phyloP scores from a whole-genome alignment of 2,329 filamentous ascomycete species.

The Monosporascus cannonballus region DNA sequence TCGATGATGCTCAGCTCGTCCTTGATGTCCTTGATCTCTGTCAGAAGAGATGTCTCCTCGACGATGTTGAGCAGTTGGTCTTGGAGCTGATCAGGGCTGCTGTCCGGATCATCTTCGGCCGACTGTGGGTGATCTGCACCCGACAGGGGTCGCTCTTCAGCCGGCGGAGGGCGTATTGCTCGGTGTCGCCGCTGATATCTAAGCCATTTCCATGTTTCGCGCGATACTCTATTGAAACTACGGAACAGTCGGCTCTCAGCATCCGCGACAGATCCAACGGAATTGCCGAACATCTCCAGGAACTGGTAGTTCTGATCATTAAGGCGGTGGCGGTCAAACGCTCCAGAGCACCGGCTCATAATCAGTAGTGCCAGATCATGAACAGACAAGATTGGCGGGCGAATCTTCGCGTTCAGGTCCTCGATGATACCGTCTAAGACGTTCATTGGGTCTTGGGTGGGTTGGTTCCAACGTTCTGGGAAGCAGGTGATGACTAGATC shows the following conservation, averaged over 20 bases:
- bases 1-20: slow-evolving; percentile 61
- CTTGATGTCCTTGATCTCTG: slow-evolving; percentile 61
- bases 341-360: slow-evolving; percentile 51
- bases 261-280: slow-evolving; percentile 49
- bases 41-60: slow-evolving; percentile 52
- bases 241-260: slow-evolving; percentile 52
- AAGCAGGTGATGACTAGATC: slow-evolving; percentile 58
- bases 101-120: slow-evolving; percentile 1
- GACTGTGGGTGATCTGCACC: slow-evolving; percentile 8
- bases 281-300: slow-evolving; percentile 61
- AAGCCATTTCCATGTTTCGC: slow-evolving; percentile 48
- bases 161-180: too few species aligned
- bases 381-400: slow-evolving; percentile 51
- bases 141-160: too few species aligned
- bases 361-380: slow-evolving; percentile 59
- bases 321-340: slow-evolving; percentile 53
- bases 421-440: slow-evolving; percentile 58
- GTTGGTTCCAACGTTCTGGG: slow-evolving; percentile 53
- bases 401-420: slow-evolving; percentile 58
- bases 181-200: slow-evolving; percentile 25
- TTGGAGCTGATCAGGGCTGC: slow-evolving; percentile 32
- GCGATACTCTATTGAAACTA: slow-evolving; percentile 52
- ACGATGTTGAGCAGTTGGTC: slow-evolving; percentile 54
- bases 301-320: slow-evolving; percentile 58
- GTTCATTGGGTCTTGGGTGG: slow-evolving; percentile 55